Evolutionary conservation across 495 filamentous ascomycete genomes (phyloP).

Genomic region (Hyaloscypha finlandica): DNA sequence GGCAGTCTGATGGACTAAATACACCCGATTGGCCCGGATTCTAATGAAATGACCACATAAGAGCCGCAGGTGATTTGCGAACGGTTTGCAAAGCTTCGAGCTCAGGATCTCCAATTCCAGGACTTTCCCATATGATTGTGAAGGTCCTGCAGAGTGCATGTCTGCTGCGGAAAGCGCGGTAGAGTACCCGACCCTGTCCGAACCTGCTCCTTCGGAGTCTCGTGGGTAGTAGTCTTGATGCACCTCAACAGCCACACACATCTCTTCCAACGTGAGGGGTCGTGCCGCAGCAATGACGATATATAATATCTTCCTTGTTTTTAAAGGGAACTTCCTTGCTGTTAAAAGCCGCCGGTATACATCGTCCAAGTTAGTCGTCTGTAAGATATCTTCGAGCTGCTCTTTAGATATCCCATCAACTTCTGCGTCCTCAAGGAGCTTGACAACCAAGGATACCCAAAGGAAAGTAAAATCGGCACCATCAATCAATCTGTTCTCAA

Average conservation of each 20-base stretch:
- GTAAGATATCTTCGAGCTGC: background rate
- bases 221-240: slow-evolving; percentile 3
- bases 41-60: slow-evolving; percentile 1
- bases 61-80: background rate
- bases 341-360: slow-evolving; percentile 2
- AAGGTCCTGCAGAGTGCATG: background rate
- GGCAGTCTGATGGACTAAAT: background rate
- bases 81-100: slow-evolving; percentile 5
- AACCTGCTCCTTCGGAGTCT: background rate
- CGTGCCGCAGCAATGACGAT: slow-evolving; percentile 34
- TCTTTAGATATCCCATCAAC: background rate
- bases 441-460: slow-evolving; percentile 6
- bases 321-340: background rate
- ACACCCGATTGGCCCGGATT: background rate
- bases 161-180: background rate
- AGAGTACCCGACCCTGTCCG: background rate
- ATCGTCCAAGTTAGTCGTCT: slow-evolving; percentile 5
- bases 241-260: slow-evolving; percentile 8
- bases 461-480: slow-evolving; percentile 7
- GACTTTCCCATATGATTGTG: background rate
- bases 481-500: slow-evolving; percentile 5
- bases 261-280: slow-evolving; percentile 35
- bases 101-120: background rate
- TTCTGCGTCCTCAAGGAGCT: slow-evolving; percentile 7
- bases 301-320: slow-evolving; percentile 32